Evolutionary conservation across 2,329 filamentous ascomycete genomes (phyloP).

Genomic region (Domatiomyces globalis): DNA sequence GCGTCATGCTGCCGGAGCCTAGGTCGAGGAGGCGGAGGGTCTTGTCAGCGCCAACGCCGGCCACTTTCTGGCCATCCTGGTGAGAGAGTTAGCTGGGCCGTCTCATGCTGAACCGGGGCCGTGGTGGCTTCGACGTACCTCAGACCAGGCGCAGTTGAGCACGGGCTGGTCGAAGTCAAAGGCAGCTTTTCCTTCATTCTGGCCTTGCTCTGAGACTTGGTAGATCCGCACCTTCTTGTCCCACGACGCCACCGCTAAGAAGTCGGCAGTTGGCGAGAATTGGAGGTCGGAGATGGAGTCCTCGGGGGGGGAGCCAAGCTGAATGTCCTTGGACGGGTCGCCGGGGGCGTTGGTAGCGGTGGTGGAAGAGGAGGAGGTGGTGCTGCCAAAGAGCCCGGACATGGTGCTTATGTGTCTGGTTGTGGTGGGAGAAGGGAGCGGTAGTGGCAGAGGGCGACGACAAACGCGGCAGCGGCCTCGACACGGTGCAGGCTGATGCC

Average conservation of each 20-base stretch:
- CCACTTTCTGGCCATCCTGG: constrained; percentile 80
- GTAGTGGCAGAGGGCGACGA: background rate
- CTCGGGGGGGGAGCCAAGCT: constrained; percentile 61
- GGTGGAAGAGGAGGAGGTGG: constrained; percentile 37
- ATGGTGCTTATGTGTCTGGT: constrained; percentile 29
- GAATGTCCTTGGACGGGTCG: constrained; percentile 79
- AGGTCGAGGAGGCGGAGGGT: constrained; percentile 80
- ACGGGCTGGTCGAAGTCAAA: constrained; percentile 75
- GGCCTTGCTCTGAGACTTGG: constrained; percentile 64
- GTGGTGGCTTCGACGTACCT: constrained; percentile 54
- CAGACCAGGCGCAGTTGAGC: constrained; percentile 73
- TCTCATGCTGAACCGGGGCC: background rate
- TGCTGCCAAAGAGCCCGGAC: constrained; percentile 47
- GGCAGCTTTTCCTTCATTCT: constrained; percentile 68
- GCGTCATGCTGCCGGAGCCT: constrained; percentile 35
- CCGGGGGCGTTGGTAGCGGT: constrained; percentile 60
- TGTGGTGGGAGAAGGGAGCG: background rate
- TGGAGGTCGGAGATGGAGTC: constrained; percentile 80
- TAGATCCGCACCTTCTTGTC: constrained; percentile 97
- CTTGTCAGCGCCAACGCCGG: constrained; percentile 82
- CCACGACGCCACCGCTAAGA: constrained; percentile 85
- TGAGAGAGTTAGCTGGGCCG: background rate
- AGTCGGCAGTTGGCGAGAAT: constrained; percentile 65
- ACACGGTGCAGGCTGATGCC: background rate
- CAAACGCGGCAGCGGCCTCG: background rate